phyloP scores from a whole-genome alignment of 2,329 filamentous ascomycete species.

The Oidium heveae region DNA sequence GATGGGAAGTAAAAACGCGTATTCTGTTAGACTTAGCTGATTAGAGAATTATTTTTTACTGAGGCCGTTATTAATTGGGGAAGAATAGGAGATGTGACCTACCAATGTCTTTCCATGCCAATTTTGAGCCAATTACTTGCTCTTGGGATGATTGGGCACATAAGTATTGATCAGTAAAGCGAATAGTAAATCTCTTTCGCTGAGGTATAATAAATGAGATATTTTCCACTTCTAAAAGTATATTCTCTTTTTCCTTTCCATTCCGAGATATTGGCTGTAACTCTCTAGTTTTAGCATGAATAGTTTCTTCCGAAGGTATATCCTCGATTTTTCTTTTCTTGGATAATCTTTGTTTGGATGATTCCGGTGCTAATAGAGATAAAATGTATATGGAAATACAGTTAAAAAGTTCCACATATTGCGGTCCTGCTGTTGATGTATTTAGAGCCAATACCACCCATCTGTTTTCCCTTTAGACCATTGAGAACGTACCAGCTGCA shows the following conservation, averaged over 20 bases:
- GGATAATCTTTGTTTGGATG: slow-evolving; percentile 7
- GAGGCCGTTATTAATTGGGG: background rate
- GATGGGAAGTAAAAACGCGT: slow-evolving; percentile 36
- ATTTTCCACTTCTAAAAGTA: slow-evolving; percentile 36
- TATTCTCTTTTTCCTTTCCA: slow-evolving; percentile 1
- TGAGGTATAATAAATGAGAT: slow-evolving; percentile 42
- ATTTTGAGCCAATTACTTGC: slow-evolving; percentile 27
- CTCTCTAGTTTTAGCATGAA: too few relatives aligned
- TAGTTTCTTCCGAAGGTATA: too few relatives aligned
- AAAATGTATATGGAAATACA: slow-evolving; percentile 13
- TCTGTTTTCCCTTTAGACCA: too few relatives aligned
- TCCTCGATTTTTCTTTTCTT: slow-evolving; percentile 13
- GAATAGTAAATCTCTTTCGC: slow-evolving; percentile 41
- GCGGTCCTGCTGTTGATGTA: slow-evolving; percentile 6
- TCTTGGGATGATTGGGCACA: slow-evolving; percentile 26
- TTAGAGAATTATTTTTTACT: too few relatives aligned
- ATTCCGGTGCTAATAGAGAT: slow-evolving; percentile 3
- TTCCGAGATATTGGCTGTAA: too few relatives aligned
- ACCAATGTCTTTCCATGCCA: slow-evolving; percentile 38
- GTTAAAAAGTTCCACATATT: slow-evolving; percentile 15
- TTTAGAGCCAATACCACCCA: too few relatives aligned
- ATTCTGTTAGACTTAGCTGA: slow-evolving; percentile 18
- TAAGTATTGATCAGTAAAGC: slow-evolving; percentile 31
- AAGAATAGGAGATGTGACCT: slow-evolving; percentile 4
- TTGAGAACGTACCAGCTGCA: slow-evolving; percentile 11